Evolutionary conservation across 2,329 filamentous ascomycete genomes (phyloP).

Genomic region (Aspergillus sp.): DNA sequence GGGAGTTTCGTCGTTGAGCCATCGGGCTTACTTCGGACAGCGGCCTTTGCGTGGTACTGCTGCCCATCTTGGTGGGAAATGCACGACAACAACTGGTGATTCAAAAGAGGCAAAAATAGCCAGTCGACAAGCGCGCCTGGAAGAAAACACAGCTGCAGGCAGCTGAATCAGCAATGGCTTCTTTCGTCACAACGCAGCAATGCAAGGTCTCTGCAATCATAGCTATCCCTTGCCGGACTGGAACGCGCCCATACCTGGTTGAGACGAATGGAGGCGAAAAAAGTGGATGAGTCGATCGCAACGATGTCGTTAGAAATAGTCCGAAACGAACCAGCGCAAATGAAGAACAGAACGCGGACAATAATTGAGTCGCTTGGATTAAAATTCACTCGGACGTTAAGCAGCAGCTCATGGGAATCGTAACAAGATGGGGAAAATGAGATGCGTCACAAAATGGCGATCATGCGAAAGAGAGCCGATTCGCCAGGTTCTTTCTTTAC

Average conservation of each 20-base stretch:
- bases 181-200: slow-evolving; percentile 15
- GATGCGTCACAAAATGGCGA: slow-evolving; percentile 20
- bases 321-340: slow-evolving; percentile 10
- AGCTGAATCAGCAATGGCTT: slow-evolving; percentile 17
- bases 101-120: slow-evolving; percentile 16
- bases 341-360: not conserved
- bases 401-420: slow-evolving; percentile 19
- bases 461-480: slow-evolving; percentile 19
- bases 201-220: slow-evolving; percentile 5
- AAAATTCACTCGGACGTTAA: slow-evolving; percentile 5
- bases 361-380: slow-evolving; percentile 8
- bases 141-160: slow-evolving; percentile 17
- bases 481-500: slow-evolving; percentile 16
- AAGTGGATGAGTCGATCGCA: slow-evolving; percentile 23
- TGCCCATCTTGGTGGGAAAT: slow-evolving; percentile 59
- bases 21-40: slow-evolving; percentile 87
- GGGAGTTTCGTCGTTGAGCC: slow-evolving; percentile 85
- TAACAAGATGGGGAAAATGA: slow-evolving; percentile 5
- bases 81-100: slow-evolving; percentile 4
- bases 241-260: slow-evolving; percentile 23
- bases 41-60: slow-evolving; percentile 65
- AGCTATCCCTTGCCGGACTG: slow-evolving; percentile 21
- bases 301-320: slow-evolving; percentile 2
- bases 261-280: not conserved
- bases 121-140: slow-evolving; percentile 9